These are phyloP conservation scores for Jasminum sambac DNA, from an alignment of 257 asterid genomes.

Conservation along the genomic window DNA sequence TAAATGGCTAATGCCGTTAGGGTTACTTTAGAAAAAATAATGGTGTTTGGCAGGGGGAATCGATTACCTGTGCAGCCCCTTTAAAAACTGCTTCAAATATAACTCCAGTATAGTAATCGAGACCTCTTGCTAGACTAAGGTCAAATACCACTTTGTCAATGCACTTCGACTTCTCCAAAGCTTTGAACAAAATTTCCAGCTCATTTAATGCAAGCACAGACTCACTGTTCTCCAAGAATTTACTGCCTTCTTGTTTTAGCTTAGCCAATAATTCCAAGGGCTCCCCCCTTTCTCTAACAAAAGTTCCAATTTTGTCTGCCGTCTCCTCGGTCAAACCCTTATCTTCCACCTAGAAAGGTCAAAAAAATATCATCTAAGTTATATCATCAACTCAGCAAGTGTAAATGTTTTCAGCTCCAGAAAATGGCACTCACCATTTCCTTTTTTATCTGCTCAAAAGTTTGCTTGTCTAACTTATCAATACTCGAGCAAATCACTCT, in stretches of 20 bases:
- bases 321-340: constrained; percentile 81
- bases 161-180: constrained; percentile 69
- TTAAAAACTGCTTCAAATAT: constrained; percentile 89
- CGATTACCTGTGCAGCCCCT: constrained; percentile 78
- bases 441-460: constrained; percentile 83
- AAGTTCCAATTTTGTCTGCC: constrained; percentile 77
- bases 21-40: too few relatives aligned
- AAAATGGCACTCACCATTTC: constrained; percentile 69
- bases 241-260: constrained; percentile 68
- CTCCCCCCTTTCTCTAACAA: constrained; percentile 76
- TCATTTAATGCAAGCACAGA: constrained; percentile 73
- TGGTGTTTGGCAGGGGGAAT: too few relatives aligned
- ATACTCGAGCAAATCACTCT: constrained; percentile 94
- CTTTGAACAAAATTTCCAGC: constrained; percentile 75
- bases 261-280: constrained; percentile 70
- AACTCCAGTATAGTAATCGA: constrained; percentile 97
- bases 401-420: constrained; percentile 17
- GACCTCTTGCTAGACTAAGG: constrained; percentile 98
- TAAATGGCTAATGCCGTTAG: neutral
- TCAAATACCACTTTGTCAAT: constrained; percentile 73
- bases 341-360: constrained; percentile 63
- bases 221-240: constrained; percentile 63
- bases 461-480: constrained; percentile 91
- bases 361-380: neutral
- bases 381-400: neutral